Evolutionary conservation across 1,284 basidiomycete species (phyloP).

Genomic region (Nidula niveotomentosa): DNA sequence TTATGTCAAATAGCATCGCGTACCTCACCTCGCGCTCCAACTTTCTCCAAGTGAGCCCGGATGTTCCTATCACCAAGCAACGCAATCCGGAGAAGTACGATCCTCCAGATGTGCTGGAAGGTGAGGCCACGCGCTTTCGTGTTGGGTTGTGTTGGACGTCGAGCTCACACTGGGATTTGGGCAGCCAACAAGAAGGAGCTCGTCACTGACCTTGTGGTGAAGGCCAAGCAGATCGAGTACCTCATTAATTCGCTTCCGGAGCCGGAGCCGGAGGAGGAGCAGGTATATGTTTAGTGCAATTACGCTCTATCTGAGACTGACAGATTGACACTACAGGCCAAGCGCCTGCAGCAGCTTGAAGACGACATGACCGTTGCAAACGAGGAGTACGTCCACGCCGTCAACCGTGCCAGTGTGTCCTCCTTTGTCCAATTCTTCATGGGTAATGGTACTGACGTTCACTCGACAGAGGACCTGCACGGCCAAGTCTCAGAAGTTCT

Average conservation of each 20-base stretch:
- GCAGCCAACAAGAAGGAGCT: slow-evolving; percentile 79
- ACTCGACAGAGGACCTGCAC: slow-evolving; percentile 55
- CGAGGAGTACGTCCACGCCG: slow-evolving; percentile 67
- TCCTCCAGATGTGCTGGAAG: slow-evolving; percentile 62
- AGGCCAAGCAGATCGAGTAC: slow-evolving; percentile 83
- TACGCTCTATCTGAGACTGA: background rate
- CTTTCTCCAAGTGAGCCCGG: slow-evolving; percentile 70
- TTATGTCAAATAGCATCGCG: slow-evolving; percentile 76
- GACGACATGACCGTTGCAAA: slow-evolving; percentile 70
- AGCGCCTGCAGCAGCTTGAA: slow-evolving; percentile 60
- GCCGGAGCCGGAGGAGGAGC: slow-evolving; percentile 70
- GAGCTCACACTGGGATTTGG: background rate
- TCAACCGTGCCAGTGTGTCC: slow-evolving; percentile 71
- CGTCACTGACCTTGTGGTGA: slow-evolving; percentile 74
- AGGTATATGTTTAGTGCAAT: slow-evolving; percentile 37
- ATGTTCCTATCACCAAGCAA: slow-evolving; percentile 76
- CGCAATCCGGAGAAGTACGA: slow-evolving; percentile 71
- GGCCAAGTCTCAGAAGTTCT: slow-evolving; percentile 60
- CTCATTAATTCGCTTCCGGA: slow-evolving; percentile 76
- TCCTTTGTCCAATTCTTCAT: background rate
- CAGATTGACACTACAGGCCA: slow-evolving; percentile 43
- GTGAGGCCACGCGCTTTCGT: slow-evolving; percentile 28
- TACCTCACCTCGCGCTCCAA: slow-evolving; percentile 74
- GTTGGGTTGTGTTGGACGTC: no score
- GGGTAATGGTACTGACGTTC: background rate